phyloP scores from a whole-genome alignment of 2,329 filamentous ascomycete species.

The Fusarium decemcellulare region DNA sequence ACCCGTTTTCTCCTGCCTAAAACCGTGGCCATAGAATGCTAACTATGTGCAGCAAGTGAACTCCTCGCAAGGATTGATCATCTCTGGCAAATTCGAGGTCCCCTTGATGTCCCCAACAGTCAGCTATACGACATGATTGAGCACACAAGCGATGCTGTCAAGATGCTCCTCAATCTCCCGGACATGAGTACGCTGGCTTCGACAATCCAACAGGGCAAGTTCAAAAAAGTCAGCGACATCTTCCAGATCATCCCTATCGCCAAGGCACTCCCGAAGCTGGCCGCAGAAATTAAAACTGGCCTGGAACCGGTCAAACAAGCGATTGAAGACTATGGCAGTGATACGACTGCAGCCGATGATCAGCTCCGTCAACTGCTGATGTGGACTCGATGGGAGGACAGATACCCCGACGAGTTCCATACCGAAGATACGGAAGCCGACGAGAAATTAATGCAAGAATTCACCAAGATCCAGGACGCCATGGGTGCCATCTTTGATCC shows the following conservation, averaged over 20 bases:
- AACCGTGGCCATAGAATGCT: background rate
- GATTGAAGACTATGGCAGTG: background rate
- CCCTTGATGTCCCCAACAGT: background rate
- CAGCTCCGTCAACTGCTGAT: too few species aligned
- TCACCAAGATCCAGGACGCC: too few species aligned
- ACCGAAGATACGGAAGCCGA: too few species aligned
- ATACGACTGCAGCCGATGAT: too few species aligned
- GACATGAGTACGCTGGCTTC: background rate
- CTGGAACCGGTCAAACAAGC: background rate
- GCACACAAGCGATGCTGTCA: background rate
- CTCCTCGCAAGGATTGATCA: background rate
- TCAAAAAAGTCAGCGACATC: constrained; percentile 1
- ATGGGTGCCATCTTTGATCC: too few species aligned
- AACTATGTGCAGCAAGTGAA: background rate
- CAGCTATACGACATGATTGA: background rate
- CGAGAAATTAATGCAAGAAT: too few species aligned
- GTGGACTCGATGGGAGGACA: too few species aligned
- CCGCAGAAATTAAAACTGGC: background rate
- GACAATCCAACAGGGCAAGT: background rate
- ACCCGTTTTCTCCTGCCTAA: too few species aligned
- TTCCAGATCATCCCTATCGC: constrained; percentile 3
- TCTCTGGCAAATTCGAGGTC: background rate
- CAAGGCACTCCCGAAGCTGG: background rate
- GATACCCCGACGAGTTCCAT: too few species aligned
- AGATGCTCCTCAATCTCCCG: background rate